These are phyloP conservation scores for Cyclospora cayetanensis DNA, from an alignment of 169 alveolate genomes.

Conservation along the genomic window DNA sequence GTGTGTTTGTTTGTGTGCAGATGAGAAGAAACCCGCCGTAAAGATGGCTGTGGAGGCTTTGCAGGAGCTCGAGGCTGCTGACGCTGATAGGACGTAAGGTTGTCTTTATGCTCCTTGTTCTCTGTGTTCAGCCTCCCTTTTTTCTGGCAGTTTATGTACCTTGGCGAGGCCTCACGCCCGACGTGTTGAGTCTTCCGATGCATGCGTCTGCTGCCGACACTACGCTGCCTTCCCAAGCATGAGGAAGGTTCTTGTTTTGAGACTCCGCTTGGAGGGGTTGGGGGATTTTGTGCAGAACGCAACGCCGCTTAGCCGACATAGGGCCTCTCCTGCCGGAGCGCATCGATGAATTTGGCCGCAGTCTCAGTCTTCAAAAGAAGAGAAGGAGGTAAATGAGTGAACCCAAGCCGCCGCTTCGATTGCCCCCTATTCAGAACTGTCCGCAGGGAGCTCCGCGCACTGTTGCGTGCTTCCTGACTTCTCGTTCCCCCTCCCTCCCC, in stretches of 20 bases:
- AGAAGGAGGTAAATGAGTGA: not conserved
- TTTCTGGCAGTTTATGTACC: too few relatives aligned
- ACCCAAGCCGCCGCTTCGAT: too few relatives aligned
- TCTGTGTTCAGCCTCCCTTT: too few relatives aligned
- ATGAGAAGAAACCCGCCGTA: constrained; percentile 3
- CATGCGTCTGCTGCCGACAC: too few relatives aligned
- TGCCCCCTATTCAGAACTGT: not conserved
- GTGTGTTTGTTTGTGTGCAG: too few relatives aligned
- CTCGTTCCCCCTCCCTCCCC: too few relatives aligned
- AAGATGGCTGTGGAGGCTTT: not conserved
- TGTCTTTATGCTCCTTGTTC: too few relatives aligned
- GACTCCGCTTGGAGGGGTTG: not conserved
- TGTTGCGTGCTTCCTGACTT: too few relatives aligned
- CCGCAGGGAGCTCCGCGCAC: not conserved
- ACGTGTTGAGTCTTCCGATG: too few relatives aligned
- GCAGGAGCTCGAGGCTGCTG: not conserved
- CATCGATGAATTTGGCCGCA: constrained; percentile 10
- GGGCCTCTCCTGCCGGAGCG: constrained; percentile 24
- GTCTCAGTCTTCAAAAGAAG: not conserved
- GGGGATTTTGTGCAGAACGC: not conserved
- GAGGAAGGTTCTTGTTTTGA: not conserved
- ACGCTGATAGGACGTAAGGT: constrained; percentile 8
- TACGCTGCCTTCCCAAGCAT: too few relatives aligned
- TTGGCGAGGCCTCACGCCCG: too few relatives aligned
- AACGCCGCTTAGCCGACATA: not conserved